Evolutionary conservation across 306 rosid genomes (phyloP).

Genomic region (Ormosia semicastrata): DNA sequence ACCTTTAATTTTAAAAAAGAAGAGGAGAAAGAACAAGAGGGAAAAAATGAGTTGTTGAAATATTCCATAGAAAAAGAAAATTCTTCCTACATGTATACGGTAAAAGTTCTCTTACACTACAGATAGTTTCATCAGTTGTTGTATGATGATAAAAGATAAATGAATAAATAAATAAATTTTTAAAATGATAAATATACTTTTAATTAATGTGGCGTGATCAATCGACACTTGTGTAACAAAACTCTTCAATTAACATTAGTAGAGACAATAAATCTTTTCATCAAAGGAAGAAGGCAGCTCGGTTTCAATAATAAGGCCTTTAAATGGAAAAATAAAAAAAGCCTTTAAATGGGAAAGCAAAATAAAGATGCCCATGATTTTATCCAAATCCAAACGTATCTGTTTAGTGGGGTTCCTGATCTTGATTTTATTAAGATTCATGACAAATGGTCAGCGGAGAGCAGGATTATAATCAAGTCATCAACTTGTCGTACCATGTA

Average conservation of each 20-base stretch:
- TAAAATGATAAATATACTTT: neutral
- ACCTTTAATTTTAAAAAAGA: no score
- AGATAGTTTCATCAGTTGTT: no score
- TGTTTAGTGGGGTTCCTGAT: conserved; percentile 42
- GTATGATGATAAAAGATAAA: neutral
- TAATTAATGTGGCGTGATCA: no score
- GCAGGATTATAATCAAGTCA: conserved; percentile 32
- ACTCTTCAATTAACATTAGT: neutral
- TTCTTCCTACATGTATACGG: no score
- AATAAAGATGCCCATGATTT: conserved; percentile 31
- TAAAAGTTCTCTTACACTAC: no score
- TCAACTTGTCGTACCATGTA: conserved; percentile 22
- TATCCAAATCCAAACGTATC: conserved; percentile 44
- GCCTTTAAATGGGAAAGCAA: neutral
- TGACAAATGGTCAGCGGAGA: conserved; percentile 25
- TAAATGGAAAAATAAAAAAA: neutral
- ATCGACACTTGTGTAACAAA: neutral
- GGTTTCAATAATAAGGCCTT: neutral
- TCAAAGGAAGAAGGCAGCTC: neutral
- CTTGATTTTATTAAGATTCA: conserved; percentile 36
- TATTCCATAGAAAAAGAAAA: no score
- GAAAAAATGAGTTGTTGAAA: no score
- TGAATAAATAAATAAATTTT: neutral
- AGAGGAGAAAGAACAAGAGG: no score
- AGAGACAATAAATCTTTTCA: neutral